These are phyloP conservation scores for Toxicodendron radicans DNA, from an alignment of 345 rosid species.

Conservation along the genomic window DNA sequence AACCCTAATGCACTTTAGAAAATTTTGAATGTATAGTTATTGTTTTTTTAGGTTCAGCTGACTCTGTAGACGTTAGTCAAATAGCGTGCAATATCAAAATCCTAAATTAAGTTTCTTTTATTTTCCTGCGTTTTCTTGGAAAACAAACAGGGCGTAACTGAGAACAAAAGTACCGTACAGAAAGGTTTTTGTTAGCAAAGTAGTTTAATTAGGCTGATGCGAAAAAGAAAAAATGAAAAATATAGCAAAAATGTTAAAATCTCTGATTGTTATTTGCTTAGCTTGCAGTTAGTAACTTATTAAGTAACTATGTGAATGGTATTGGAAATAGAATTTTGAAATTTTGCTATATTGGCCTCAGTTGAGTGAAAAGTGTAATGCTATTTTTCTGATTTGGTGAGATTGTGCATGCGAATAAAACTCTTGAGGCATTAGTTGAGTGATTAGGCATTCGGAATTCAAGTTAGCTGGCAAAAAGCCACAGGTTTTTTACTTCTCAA, in stretches of 20 bases:
- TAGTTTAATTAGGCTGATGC: neutral
- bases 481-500: neutral
- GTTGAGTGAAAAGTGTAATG: neutral
- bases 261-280: neutral
- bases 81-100: neutral
- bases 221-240: neutral
- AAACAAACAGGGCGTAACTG: neutral
- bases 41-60: neutral
- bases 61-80: neutral
- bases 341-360: neutral
- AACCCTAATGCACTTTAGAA: constrained; percentile 25
- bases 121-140: constrained; percentile 18
- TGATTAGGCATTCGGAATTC: neutral
- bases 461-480: neutral
- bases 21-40: neutral
- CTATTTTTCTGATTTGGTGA: constrained; percentile 1
- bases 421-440: neutral
- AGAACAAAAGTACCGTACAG: neutral
- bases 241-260: too few species aligned
- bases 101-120: neutral
- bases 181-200: neutral
- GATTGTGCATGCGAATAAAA: neutral
- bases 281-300: neutral
- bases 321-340: neutral
- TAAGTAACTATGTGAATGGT: neutral